These are phyloP conservation scores for Balamuthia mandrillaris DNA, from an alignment of 208 protist genomes.

Conservation along the genomic window DNA sequence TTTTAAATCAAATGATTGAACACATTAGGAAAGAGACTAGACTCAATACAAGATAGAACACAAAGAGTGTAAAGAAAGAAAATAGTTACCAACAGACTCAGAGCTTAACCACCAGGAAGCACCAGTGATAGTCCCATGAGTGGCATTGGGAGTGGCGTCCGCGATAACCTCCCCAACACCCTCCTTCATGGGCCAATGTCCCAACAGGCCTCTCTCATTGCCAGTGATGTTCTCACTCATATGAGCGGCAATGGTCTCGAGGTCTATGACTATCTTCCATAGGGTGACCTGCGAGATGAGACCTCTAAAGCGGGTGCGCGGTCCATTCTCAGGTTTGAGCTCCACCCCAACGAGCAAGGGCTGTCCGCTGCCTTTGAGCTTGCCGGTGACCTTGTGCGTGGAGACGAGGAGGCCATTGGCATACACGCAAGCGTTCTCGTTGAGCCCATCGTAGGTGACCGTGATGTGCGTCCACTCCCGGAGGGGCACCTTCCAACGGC, in stretches of 20 bases:
- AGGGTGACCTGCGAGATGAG: constrained; percentile 11
- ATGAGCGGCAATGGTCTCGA: background rate
- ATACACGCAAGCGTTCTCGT: constrained; percentile 1
- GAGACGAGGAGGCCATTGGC: constrained; percentile 1
- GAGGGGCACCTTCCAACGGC: background rate
- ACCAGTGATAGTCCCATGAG: background rate
- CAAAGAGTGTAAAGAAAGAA: background rate
- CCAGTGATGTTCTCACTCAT: background rate
- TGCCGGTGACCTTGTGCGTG: background rate
- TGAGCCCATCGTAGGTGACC: background rate
- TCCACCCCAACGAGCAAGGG: background rate
- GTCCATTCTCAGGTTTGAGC: background rate
- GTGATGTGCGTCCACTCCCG: background rate
- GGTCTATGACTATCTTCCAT: background rate
- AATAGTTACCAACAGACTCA: constrained; percentile 2
- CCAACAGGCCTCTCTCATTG: background rate
- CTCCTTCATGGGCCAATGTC: constrained; percentile 3
- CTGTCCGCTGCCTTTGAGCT: constrained; percentile 11
- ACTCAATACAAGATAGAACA: background rate
- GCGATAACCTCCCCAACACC: background rate
- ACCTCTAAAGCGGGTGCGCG: background rate
- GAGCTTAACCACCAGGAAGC: constrained; percentile 13
- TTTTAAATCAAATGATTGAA: too few species aligned
- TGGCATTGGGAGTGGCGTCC: background rate
- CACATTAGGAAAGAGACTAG: background rate